Evolutionary conservation across 257 asterid genomes (phyloP).

Genomic region (Solanum corneliomulleri): DNA sequence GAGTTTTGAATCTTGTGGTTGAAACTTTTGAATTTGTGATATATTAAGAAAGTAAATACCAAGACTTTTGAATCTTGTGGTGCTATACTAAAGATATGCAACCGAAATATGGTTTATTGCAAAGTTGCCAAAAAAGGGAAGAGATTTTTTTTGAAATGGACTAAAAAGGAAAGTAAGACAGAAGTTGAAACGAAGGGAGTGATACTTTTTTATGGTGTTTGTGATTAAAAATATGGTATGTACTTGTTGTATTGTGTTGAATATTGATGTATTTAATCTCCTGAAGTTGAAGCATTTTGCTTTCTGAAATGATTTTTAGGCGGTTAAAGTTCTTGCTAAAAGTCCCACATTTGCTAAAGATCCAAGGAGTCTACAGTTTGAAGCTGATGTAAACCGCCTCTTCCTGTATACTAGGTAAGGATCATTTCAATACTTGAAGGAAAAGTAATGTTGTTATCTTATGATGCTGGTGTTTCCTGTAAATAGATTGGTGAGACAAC

Average conservation of each 20-base stretch:
- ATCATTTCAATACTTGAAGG: neutral
- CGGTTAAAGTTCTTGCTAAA: conserved; percentile 80
- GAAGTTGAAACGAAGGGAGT: neutral
- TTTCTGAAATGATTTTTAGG: conserved; percentile 29
- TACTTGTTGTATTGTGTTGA: neutral
- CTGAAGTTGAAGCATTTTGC: neutral
- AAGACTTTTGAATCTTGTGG: neutral
- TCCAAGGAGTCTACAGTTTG: conserved; percentile 73
- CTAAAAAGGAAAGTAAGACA: neutral
- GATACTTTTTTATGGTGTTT: neutral
- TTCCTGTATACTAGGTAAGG: conserved; percentile 78
- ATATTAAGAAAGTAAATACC: neutral
- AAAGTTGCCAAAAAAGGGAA: neutral
- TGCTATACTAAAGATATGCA: neutral
- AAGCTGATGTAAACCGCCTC: conserved; percentile 71
- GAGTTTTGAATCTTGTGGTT: neutral
- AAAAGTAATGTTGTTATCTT: neutral
- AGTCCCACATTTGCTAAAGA: conserved; percentile 66
- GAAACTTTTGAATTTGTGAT: neutral
- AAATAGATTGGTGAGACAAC: neutral
- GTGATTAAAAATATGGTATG: neutral
- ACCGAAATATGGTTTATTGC: neutral
- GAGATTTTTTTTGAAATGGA: neutral
- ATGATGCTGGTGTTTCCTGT: neutral
- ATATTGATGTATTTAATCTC: neutral